Base-by-base conservation (phyloP, 306 rosid species). In the Trifolium fragiferum region DNA sequence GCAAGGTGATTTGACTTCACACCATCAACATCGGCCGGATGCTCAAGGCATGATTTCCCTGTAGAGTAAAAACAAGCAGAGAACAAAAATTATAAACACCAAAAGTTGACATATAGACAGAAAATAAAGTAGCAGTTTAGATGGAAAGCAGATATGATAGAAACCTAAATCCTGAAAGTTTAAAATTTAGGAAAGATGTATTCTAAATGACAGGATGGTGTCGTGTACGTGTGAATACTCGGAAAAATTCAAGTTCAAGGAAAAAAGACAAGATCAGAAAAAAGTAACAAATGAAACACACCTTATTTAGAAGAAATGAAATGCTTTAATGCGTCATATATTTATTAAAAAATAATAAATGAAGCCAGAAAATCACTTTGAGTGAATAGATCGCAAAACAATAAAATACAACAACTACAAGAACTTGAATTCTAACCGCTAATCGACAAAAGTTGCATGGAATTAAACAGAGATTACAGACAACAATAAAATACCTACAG, bases 21-120 rank as follows among this genome's bases (percentile, higher is more conserved):
- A 61, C 57, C 86, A 71, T 79, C 76, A 73, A 49, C 54, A 72
- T 79, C 76, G 37, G 79, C 55, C 27, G 60, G 76, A 47, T 77
- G 49, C 73, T 86, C 89, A 8, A 8, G 70, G 76, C 63, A 44
- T 74, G 90, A 84, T 72, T 74, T 77, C 58, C 78, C 96, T 94
- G 84, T 19, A 81, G 62, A 81, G 66, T 53, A 40, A 57, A 84
- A 47, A 76, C 65, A 77, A 35, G 69, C 18, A 74, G 71, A 19
- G 20, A 32, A 68, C 32, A 69, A 11, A 76, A 76, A 67, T 54
- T 32, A 73, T 23, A 61, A 65, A 23, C 20, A 37, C 37, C 32
- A 21, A 68, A 23, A 11, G 43, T 44, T 30, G 68, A 62, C 67
- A 73, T 40, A 61, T 51, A 71, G 47, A 54, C 43, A 60, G 32